phyloP scores from a whole-genome alignment of 441 rosid genomes.

The Lepidium campestre region DNA sequence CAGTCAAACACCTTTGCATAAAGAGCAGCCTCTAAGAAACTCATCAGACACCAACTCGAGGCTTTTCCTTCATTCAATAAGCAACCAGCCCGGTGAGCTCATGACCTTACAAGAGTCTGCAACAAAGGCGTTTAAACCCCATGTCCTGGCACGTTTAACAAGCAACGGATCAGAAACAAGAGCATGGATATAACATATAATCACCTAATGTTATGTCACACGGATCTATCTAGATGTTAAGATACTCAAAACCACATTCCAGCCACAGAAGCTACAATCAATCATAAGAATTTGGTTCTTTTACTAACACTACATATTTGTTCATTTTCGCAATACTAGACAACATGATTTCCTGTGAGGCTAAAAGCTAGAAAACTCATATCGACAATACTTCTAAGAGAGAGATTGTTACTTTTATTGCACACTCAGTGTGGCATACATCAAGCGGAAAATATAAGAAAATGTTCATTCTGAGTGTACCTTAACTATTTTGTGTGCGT shows the following conservation, averaged over 20 bases:
- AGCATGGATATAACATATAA: neutral
- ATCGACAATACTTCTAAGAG: neutral
- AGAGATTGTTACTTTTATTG: neutral
- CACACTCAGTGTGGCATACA: neutral
- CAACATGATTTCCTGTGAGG: neutral
- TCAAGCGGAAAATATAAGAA: neutral
- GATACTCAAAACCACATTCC: neutral
- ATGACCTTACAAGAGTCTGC: slow-evolving; percentile 12
- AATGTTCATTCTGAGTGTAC: slow-evolving; percentile 3
- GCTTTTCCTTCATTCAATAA: neutral
- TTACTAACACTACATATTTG: neutral
- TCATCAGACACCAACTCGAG: slow-evolving; percentile 1
- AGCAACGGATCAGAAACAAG: neutral
- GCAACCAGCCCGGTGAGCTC: slow-evolving; percentile 4
- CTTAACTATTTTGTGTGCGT: slow-evolving; percentile 24
- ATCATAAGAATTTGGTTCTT: neutral
- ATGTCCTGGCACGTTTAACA: neutral
- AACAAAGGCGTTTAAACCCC: slow-evolving; percentile 3
- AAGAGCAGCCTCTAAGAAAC: neutral
- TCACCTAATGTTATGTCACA: neutral
- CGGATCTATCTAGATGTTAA: neutral
- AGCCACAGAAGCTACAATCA: neutral
- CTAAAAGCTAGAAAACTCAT: neutral
- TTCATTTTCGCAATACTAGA: neutral
- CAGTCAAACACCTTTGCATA: slow-evolving; percentile 7